Evolutionary conservation across 1,284 basidiomycete species (phyloP), one percentile per base, ranked within the genome.

Genomic region (Exobasidium rhododendri): DNA sequence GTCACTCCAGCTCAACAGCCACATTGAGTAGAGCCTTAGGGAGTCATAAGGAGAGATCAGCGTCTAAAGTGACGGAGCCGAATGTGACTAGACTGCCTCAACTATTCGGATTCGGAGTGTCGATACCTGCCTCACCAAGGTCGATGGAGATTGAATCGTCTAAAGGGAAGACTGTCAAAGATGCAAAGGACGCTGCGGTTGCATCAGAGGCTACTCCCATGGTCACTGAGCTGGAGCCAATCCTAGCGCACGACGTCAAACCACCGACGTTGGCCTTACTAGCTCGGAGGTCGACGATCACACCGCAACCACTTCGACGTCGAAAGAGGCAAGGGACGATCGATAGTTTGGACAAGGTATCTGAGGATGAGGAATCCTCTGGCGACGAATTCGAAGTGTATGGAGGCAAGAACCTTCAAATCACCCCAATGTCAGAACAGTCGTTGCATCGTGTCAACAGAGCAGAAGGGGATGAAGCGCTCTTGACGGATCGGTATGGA

Each of bases 401-500:
- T 44, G 74, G 74, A 13, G 86, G 75, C 51, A 72, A 67, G 59
- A 66, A 72, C 5, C 73, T 66, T 6, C 63, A 67, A 64, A 63
- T n/a, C 59, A 58, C 46, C 56, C 62, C n/a, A 73, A 14, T 35
- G 10, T 85, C 86, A 45, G 84, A 87, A 50, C 20, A 50, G 28
- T 50, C 26, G 24, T 20, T 26, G 22, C 47, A 26, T 24, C 47
- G 47, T 20, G n/a, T 50, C 28, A 22, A 17, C 24, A 22, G 24
- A 45, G 14, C n/a, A 4, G 47, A 26, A 6, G 47, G 13, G 4
- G 47, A 50, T 24, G 47, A 50, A 24, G 26, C 47, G 28, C 86
- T 87, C 1, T 82, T 96, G 68, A 92, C 93, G 4, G 94, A 97
- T 74, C 87, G 92, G n/a, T 97, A 91, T 77, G 94, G 94, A 0